Base-by-base conservation (phyloP, 2,329 filamentous ascomycete species). In the Ilyonectria destructans region DNA sequence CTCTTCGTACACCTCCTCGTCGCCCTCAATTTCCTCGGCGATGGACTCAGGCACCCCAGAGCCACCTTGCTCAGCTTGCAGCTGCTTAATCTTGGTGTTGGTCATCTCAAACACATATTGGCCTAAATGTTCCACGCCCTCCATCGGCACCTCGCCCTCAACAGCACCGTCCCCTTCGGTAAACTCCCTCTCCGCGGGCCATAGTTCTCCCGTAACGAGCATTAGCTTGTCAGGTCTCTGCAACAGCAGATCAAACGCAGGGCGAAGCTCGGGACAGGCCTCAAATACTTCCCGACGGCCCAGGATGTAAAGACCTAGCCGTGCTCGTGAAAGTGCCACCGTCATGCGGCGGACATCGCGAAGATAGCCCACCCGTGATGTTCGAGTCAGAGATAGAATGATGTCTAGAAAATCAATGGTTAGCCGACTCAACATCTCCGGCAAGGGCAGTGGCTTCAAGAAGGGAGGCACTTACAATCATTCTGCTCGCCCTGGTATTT, bases 401-500 rank as follows among this genome's bases (percentile, higher is more conserved):
- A 99, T 90, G 77, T 98, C 94, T 96, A 67, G 37, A 37, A 37
- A 43, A 2, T 6, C 10, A n/a, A n/a, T 19, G 37, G 65, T 80
- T 67, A 80, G 76, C 63, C 29, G 21, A 17, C 63, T 51, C n/a
- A 4, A 13, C 43, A 19, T 31, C 2, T 23, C 5, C 19, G 1
- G 26, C 19, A 29, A 23, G 9, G 4, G 17, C 6, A 37, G 13
- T 12, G 17, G 10, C 37, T 62, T 65, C n/a, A 35, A 31, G 6
- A 37, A 31, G 43, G 29, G 54, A 13, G 37, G 19, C 63, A 90
- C 93, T 87, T 87, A 96, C 94, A 98, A 78, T 99, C 96, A 82
- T 99, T 99, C 82, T 99, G 96, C 85, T 99, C 96, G 80, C 96
- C 97, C 84, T 99, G 96, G 78, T 98, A 99, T 81, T 97, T 98